Base-by-base conservation (phyloP, 768 basidiomycete species). In the Russula abietina region DNA sequence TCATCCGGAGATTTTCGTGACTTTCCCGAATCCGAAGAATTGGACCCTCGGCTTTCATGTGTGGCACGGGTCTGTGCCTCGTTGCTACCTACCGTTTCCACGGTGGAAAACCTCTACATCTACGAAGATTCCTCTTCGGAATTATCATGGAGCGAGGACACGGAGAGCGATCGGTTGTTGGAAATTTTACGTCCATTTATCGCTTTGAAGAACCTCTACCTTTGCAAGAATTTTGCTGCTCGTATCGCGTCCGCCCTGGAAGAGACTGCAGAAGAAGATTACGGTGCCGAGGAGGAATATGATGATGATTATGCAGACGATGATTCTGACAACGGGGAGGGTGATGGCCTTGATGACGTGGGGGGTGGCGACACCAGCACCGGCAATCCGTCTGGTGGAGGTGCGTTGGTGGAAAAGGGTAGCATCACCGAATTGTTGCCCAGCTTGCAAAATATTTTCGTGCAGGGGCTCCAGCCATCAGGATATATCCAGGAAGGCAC, bases 281-380 rank as follows among this genome's bases (percentile, higher is more conserved):
- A 92, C 70, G 91, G 92, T 66, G 88, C 89, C 22, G 88, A 92
- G 36, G 92, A 95, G 72, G 91, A 92, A 69, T 91, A 93, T 70
- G 91, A 93, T 73, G 91, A 93, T 67, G 91, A 93, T 65, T 93
- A 93, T 65, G 91, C 87, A 3, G 88, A 89, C 64, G 91, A 93
- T 71, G 92, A 93, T 78, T 93, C 93, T 71, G 91, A 93, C 72
- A 92, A 91, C 58, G 91, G 91, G 19, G 91, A 92, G 73, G 85
- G 79, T 4, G 91, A 93, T 57, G 89, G 92, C 69, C 73, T 81
- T 59, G 91, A 93, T 68, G 86, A 91, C 68, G 72, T 89, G 24
- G 89, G 87, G 6, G 91, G 83, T 0, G 87, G 80, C 12, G 88
- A n/a, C n/a, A n/a, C n/a, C n/a, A n/a, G 81, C 4, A 81, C 73